Evolutionary conservation across 2,329 filamentous ascomycete species (phyloP).

Genomic region (Botrytis galanthina): DNA sequence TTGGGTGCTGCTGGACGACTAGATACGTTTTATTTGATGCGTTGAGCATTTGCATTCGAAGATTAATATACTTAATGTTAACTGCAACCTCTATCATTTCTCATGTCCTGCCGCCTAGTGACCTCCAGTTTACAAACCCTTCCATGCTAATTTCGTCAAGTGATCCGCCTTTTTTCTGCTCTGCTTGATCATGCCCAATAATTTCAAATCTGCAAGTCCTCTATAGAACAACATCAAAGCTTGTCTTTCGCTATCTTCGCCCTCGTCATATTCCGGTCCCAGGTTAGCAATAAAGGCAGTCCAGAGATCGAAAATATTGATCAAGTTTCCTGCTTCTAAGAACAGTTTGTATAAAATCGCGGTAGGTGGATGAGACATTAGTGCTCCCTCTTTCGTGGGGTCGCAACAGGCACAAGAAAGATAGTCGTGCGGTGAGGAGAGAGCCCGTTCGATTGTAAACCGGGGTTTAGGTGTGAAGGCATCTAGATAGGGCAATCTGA

Average conservation of each 20-base stretch:
- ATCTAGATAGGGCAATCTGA: constrained; percentile 65
- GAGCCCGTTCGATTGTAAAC: constrained; percentile 66
- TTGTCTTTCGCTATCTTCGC: constrained; percentile 51
- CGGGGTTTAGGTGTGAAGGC: constrained; percentile 75
- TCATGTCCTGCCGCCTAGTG: not conserved
- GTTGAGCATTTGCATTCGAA: not conserved
- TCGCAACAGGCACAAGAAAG: constrained; percentile 70
- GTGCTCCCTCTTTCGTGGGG: constrained; percentile 48
- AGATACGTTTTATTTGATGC: not conserved
- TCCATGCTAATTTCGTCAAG: constrained; percentile 78
- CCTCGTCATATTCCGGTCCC: constrained; percentile 29
- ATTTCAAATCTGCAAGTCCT: constrained; percentile 78
- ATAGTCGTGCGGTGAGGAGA: constrained; percentile 74
- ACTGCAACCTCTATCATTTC: not conserved
- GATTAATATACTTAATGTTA: constrained; percentile 5
- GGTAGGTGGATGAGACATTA: constrained; percentile 64
- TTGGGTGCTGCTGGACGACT: not conserved
- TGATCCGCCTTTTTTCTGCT: constrained; percentile 93
- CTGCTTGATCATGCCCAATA: constrained; percentile 81
- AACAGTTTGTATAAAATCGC: constrained; percentile 77
- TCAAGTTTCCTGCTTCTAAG: constrained; percentile 69
- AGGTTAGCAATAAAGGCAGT: constrained; percentile 69
- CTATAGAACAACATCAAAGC: constrained; percentile 79
- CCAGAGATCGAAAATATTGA: constrained; percentile 80
- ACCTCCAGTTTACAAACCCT: constrained; percentile 57